A percentile compares a stretch with the other conserved stretches of the same genome.
Evolutionary conservation across 306 rosid species (phyloP).

Genomic region (Calophaca sinica): DNA sequence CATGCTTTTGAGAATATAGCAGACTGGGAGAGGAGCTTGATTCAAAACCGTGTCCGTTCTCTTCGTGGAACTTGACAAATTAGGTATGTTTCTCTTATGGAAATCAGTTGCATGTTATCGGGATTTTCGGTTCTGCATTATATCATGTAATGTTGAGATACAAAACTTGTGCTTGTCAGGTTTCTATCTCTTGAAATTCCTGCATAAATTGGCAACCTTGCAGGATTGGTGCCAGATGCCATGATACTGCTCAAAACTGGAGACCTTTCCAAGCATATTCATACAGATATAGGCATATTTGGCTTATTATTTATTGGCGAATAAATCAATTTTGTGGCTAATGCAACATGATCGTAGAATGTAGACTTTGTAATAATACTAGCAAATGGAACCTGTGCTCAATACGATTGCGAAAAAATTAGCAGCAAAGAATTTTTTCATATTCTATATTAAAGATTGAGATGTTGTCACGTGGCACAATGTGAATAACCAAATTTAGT

Average conservation of each 20-base stretch:
- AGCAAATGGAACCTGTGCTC: too few relatives aligned
- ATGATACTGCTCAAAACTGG: too few relatives aligned
- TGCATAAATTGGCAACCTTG: conserved; percentile 36
- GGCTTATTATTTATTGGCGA: background rate
- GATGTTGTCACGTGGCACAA: too few relatives aligned
- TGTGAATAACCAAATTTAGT: too few relatives aligned
- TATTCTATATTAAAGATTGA: too few relatives aligned
- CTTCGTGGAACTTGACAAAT: conserved; percentile 74
- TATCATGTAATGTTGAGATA: conserved; percentile 22
- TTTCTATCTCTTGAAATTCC: conserved; percentile 35
- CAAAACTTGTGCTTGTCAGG: conserved; percentile 32
- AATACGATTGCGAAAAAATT: too few relatives aligned
- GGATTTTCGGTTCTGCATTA: background rate
- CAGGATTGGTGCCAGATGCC: conserved; percentile 26
- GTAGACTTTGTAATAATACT: conserved; percentile 23
- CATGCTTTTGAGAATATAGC: conserved; percentile 79
- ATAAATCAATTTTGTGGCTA: conserved; percentile 36
- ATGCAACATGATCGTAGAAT: conserved; percentile 24
- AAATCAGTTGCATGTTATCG: conserved; percentile 5
- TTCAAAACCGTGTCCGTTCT: conserved; percentile 67
- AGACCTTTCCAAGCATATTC: conserved; percentile 36
- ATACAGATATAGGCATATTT: conserved; percentile 1
- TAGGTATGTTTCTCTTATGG: conserved; percentile 31
- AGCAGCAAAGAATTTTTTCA: too few relatives aligned
- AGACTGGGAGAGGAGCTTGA: conserved; percentile 89